A percentile compares a stretch with the other conserved stretches of the same genome.
These are phyloP conservation scores for Thelonectria blattea DNA, from an alignment of 2,329 filamentous ascomycete genomes.

Conservation along the genomic window DNA sequence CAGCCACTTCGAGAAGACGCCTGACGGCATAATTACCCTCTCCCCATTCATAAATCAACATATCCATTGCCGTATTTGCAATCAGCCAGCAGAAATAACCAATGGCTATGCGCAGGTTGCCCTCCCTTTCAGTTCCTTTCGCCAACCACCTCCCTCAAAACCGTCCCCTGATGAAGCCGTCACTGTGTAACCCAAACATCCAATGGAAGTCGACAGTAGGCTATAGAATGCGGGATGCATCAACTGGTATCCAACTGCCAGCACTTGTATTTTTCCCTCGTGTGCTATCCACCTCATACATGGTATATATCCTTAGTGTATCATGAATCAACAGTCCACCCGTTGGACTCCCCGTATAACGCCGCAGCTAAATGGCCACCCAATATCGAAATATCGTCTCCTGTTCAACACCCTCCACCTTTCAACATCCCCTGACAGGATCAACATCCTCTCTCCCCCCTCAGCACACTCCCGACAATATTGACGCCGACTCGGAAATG, in stretches of 20 bases:
- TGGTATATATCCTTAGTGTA: background rate
- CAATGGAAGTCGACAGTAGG: background rate
- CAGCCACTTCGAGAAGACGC: too few species aligned
- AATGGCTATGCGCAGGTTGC: too few species aligned
- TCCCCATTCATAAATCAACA: too few species aligned
- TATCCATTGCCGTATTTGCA: too few species aligned
- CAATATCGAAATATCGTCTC: background rate
- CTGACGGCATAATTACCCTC: too few species aligned
- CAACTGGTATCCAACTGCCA: too few species aligned
- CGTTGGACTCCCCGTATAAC: background rate
- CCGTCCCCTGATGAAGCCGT: background rate
- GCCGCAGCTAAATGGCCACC: background rate
- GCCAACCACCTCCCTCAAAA: too few species aligned
- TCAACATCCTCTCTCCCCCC: background rate
- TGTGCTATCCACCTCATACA: background rate
- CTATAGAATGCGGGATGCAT: background rate
- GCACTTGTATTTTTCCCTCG: background rate
- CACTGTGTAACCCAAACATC: background rate
- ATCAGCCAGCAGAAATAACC: too few species aligned
- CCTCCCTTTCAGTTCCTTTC: too few species aligned
- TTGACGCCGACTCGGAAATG: constrained; percentile 42
- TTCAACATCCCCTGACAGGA: background rate
- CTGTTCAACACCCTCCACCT: background rate
- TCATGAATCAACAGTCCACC: background rate
- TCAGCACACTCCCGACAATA: constrained; percentile 34